phyloP scores from a whole-genome alignment of 2,329 filamentous ascomycete species.

The Fusarium mangiferae region DNA sequence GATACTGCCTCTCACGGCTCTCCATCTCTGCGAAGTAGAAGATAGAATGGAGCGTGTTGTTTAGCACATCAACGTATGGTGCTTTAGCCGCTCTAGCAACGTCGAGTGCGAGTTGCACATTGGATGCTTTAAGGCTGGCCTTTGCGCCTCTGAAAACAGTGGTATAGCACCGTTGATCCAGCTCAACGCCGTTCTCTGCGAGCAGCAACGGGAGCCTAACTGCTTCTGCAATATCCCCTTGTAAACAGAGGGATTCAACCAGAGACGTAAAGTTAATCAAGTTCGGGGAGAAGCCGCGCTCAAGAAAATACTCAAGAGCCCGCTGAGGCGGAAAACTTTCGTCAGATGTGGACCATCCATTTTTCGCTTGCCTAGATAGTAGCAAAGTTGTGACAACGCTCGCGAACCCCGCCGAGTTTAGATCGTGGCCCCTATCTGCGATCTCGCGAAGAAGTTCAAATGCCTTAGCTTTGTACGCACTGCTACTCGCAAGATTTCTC shows the following conservation, averaged over 20 bases:
- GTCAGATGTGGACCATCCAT: constrained; percentile 30
- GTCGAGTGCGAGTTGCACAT: constrained; percentile 56
- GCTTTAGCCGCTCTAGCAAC: constrained; percentile 61
- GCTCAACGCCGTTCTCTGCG: constrained; percentile 59
- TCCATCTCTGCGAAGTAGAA: constrained; percentile 58
- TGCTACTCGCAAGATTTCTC: constrained; percentile 54
- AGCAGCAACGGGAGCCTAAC: constrained; percentile 49
- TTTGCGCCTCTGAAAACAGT: constrained; percentile 79
- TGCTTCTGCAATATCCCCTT: constrained; percentile 50
- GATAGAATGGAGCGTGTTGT: constrained; percentile 60
- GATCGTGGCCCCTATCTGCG: constrained; percentile 53
- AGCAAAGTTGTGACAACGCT: constrained; percentile 71
- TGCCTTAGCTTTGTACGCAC: constrained; percentile 54
- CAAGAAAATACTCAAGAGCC: constrained; percentile 58
- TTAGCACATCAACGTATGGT: constrained; percentile 49
- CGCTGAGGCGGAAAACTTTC: constrained; percentile 46
- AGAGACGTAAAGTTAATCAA: constrained; percentile 72
- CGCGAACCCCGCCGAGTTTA: constrained; percentile 59
- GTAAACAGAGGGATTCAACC: constrained; percentile 76
- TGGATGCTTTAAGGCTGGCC: constrained; percentile 60
- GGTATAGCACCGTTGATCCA: constrained; percentile 74
- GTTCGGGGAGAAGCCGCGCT: constrained; percentile 72
- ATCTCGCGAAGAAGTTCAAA: constrained; percentile 54
- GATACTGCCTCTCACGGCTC: constrained; percentile 42
- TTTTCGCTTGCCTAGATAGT: constrained; percentile 42